Evolutionary conservation across 768 basidiomycete genomes (phyloP).

Genomic region (Pisolithus orientalis): DNA sequence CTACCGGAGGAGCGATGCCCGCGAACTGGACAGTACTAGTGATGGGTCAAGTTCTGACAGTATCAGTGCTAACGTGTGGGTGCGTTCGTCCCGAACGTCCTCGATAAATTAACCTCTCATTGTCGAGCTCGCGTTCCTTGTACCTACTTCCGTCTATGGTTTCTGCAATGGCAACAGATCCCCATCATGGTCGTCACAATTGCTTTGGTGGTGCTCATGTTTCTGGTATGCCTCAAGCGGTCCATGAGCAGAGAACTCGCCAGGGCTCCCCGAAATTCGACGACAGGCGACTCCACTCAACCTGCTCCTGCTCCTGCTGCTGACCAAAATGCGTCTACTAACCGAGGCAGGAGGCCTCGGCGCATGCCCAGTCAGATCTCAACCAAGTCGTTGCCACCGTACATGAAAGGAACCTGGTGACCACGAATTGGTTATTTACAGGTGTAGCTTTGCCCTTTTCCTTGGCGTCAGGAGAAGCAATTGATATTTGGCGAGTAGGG

Average conservation of each 20-base stretch:
- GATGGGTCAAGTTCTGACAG: slow-evolving; percentile 10
- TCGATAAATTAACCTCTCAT: not conserved
- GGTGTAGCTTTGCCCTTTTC: slow-evolving; percentile 27
- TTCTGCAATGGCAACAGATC: slow-evolving; percentile 10
- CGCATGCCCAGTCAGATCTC: slow-evolving; percentile 79
- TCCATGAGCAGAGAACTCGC: not conserved
- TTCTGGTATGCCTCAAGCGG: slow-evolving; percentile 20
- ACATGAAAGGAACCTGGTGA: slow-evolving; percentile 86
- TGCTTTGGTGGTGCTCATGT: slow-evolving; percentile 14
- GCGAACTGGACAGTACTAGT: not conserved
- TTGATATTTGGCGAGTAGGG: slow-evolving; percentile 12
- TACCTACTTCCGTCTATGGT: not conserved
- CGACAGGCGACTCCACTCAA: not conserved
- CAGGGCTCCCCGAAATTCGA: not conserved
- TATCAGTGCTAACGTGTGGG: slow-evolving; percentile 20
- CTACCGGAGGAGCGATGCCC: not conserved
- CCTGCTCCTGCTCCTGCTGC: slow-evolving; percentile 4
- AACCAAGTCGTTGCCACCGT: slow-evolving; percentile 68
- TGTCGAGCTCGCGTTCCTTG: not conserved
- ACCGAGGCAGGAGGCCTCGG: slow-evolving; percentile 34
- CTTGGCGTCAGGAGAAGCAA: not conserved
- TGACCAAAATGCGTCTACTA: slow-evolving; percentile 3
- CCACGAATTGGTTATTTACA: slow-evolving; percentile 65
- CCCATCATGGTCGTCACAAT: slow-evolving; percentile 22
- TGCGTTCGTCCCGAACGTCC: slow-evolving; percentile 8